Conservation (phyloP, 345 rosid genomes). For the Mangifera indica region DNA sequence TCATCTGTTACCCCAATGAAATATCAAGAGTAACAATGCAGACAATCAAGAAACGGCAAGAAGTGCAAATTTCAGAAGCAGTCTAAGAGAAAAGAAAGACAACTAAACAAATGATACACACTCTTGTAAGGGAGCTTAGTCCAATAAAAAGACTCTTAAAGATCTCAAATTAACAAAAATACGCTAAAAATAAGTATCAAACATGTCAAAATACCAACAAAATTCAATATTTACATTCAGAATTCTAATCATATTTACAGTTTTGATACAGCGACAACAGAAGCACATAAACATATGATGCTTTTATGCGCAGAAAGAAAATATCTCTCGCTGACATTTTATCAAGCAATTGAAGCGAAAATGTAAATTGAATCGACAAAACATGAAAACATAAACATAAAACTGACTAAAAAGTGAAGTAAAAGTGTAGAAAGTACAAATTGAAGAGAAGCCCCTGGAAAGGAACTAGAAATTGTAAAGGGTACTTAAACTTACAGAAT, state of each 20-base stretch:
- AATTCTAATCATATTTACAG: background rate
- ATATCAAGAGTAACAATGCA: background rate
- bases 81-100: background rate
- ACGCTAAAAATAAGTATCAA: background rate
- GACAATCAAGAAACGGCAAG: background rate
- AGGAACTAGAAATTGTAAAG: background rate
- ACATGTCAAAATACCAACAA: background rate
- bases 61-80: background rate
- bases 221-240: background rate
- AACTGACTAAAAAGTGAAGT: background rate
- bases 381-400: background rate
- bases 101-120: background rate
- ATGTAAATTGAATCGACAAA: too few species aligned
- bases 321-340: slow-evolving; percentile 7
- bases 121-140: background rate
- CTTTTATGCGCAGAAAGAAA: background rate
- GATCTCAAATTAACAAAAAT: background rate
- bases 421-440: background rate
- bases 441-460: background rate
- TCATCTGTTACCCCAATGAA: background rate
- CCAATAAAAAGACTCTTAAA: background rate
- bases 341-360: slow-evolving; percentile 9
- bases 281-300: background rate
- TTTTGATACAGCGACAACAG: background rate
- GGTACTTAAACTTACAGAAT: background rate